Base-by-base conservation (phyloP, 2,329 filamentous ascomycete genomes). In the Aspergillus sp. region DNA sequence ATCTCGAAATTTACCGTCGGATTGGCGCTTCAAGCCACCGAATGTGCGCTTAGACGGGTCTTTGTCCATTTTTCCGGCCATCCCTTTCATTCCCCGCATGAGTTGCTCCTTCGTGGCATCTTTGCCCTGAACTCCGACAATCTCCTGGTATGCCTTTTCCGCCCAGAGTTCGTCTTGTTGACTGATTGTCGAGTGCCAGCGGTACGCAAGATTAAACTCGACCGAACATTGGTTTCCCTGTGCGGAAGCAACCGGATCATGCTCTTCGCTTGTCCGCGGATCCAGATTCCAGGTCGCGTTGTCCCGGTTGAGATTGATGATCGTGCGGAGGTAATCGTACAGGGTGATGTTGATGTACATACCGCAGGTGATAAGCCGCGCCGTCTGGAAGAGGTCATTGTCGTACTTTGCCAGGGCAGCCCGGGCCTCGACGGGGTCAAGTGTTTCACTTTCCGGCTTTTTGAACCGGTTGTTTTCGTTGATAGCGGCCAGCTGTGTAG, bases 141-240 rank as follows among this genome's bases (percentile, higher is more conserved):
- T 75, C 47, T 85, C 78, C 1, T 79, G 74, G 71, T 91, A 92
- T 63, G 91, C 84, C 11, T 89, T 82, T 67, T 92, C 84, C 22
- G 92, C 89, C 91, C 92, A 96, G 66, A 87, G 83, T 71, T 94
- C 92, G 69, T 96, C 92, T 65, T 86, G 87, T 60, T 87, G 84
- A 34, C 84, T 85, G 68, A 95, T 90, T 67, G 89, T 88, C 2
- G 91, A 92, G 79, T 96, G 92, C 91, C 91, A 96, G 66, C 92
- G 85, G 75, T 96, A 96, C 66, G 91, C 89, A 9, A 96, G 83
- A 72, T 95, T 96, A 82, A 96, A 96, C 79, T 96, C 92, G 4
- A 90, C 91, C 0, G 91, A 93, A 5, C 93, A 91, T 66, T 90
- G 88, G 70, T 95, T 96, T 51, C 92, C 92, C 0, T 90, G 86